Evolutionary conservation across 352 stramenopile species (phyloP).

Genomic region (Phytophthora ohioensis): DNA sequence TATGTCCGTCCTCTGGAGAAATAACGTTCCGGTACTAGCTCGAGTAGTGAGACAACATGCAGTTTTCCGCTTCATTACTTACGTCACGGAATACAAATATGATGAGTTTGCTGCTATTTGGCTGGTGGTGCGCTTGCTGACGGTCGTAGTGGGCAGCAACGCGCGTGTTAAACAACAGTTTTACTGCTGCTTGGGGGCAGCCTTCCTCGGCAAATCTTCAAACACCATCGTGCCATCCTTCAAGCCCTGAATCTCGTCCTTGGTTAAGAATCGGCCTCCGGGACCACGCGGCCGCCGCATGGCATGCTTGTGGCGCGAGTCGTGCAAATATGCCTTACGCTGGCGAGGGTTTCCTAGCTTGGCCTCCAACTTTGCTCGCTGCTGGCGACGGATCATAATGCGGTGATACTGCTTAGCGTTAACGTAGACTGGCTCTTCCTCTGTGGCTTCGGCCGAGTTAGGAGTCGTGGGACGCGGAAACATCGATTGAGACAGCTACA

Average conservation of each 20-base stretch:
- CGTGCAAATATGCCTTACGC: constrained; percentile 88
- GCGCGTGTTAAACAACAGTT: constrained; percentile 3
- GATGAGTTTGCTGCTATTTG: constrained; percentile 28
- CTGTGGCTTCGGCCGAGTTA: constrained; percentile 57
- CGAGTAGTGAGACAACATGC: constrained; percentile 15
- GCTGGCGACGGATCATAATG: constrained; percentile 90
- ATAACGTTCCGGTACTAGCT: constrained; percentile 27
- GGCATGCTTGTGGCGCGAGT: constrained; percentile 89
- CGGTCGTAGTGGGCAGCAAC: not conserved
- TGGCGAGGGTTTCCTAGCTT: constrained; percentile 83
- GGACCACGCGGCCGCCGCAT: constrained; percentile 87
- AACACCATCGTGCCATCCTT: constrained; percentile 80
- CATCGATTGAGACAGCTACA: constrained; percentile 67
- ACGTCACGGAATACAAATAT: constrained; percentile 48
- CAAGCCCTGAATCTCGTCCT: constrained; percentile 84
- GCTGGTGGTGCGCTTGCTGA: constrained; percentile 3
- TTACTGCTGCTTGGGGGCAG: constrained; percentile 46
- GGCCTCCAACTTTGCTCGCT: constrained; percentile 87
- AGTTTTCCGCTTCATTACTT: constrained; percentile 36
- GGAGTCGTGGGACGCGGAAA: constrained; percentile 70
- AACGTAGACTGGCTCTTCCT: constrained; percentile 91
- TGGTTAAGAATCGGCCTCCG: constrained; percentile 86
- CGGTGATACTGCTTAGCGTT: constrained; percentile 93
- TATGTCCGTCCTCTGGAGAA: constrained; percentile 78
- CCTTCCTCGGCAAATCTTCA: constrained; percentile 70